Conservation (phyloP, 345 rosid genomes). For the thale cress (Arabidopsis thaliana) region DNA sequence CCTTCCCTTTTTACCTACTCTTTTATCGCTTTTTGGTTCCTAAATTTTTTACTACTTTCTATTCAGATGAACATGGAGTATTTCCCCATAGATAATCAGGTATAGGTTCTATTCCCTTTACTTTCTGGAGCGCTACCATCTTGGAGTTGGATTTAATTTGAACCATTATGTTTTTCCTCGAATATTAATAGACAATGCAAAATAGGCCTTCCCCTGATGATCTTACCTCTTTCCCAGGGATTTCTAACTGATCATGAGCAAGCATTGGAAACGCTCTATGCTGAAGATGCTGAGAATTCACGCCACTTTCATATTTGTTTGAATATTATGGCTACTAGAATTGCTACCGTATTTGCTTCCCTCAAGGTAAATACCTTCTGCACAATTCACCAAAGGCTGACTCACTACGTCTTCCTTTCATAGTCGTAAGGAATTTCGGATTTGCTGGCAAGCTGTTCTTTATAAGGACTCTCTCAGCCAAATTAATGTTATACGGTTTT, state of each 20-base stretch:
- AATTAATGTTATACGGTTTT: not conserved
- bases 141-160: not conserved
- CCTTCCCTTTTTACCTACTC: not conserved
- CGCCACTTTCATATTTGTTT: constrained; percentile 68
- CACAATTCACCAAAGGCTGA: not conserved
- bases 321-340: constrained; percentile 80
- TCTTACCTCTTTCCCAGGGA: constrained; percentile 56
- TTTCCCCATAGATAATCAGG: constrained; percentile 93
- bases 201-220: not conserved
- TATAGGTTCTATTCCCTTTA: constrained; percentile 31
- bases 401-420: not conserved
- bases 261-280: constrained; percentile 69
- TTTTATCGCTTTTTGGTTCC: not conserved
- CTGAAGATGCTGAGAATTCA: constrained; percentile 61
- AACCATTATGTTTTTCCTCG: not conserved
- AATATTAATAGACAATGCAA: no score
- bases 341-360: constrained; percentile 94
- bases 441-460: constrained; percentile 6
- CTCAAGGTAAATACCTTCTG: constrained; percentile 57
- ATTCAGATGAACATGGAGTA: constrained; percentile 93
- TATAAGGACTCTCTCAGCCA: not conserved
- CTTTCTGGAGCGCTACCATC: not conserved
- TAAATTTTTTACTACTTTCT: constrained; percentile 1
- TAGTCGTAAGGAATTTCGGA: not conserved
- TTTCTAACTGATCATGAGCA: constrained; percentile 90